phyloP scores from a whole-genome alignment of 192 early-diverging fungal genomes.

The Entrophospora sp. region DNA sequence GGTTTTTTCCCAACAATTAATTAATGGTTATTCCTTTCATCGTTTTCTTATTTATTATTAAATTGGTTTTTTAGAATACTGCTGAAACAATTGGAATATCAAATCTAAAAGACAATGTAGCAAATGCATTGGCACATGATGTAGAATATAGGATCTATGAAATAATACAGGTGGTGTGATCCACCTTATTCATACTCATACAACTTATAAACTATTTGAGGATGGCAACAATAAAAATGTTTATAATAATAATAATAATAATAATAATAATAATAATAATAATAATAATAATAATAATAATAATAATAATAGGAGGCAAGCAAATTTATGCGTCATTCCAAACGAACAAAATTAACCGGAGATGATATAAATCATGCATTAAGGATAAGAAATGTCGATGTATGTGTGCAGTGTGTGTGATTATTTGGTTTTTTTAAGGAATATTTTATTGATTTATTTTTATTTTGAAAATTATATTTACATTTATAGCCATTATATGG shows the following conservation, averaged over 20 bases:
- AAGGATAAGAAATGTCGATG: constrained; percentile 84
- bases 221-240: too few species aligned
- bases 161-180: constrained; percentile 59
- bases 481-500: constrained; percentile 78
- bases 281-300: too few species aligned
- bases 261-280: too few species aligned
- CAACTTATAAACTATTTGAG: too few species aligned
- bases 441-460: neutral
- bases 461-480: neutral
- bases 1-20: constrained; percentile 18
- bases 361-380: constrained; percentile 90
- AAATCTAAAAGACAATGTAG: constrained; percentile 81
- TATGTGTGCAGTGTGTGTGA: constrained; percentile 21
- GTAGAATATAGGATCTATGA: constrained; percentile 94
- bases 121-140: constrained; percentile 75
- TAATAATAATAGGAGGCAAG: constrained; percentile 59
- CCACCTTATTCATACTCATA: too few species aligned
- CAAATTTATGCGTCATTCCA: constrained; percentile 96
- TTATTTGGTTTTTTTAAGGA: neutral
- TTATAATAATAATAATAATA: neutral
- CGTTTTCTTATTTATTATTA: neutral
- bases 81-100: constrained; percentile 77
- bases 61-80: constrained; percentile 49
- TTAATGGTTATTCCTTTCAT: constrained; percentile 8
- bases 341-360: constrained; percentile 68